phyloP scores from a whole-genome alignment of 306 rosid genomes.

The Purshia tridentata region DNA sequence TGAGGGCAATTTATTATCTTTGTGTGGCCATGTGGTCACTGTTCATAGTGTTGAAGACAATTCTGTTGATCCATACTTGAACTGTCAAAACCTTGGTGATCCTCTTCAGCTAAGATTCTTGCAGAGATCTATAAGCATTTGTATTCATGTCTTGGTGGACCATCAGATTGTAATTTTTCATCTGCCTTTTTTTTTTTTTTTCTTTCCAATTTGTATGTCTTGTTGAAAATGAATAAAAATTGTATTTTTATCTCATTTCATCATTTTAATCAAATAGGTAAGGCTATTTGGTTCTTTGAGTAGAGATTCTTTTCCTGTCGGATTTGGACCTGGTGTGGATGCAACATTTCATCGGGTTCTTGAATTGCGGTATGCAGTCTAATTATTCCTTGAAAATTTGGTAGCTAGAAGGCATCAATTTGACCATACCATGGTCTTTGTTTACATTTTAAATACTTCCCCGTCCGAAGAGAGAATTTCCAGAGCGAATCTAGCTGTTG shows the following conservation, averaged over 20 bases:
- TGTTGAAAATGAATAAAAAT: slow-evolving; percentile 9
- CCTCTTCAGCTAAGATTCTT: slow-evolving; percentile 41
- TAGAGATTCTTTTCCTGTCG: slow-evolving; percentile 56
- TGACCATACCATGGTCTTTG: background rate
- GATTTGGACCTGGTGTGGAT: slow-evolving; percentile 75
- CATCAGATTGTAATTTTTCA: slow-evolving; percentile 47
- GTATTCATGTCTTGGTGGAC: slow-evolving; percentile 71
- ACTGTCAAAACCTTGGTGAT: slow-evolving; percentile 33
- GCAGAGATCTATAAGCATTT: slow-evolving; percentile 41
- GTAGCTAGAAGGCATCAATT: background rate
- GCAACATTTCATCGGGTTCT: slow-evolving; percentile 83
- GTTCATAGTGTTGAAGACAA: slow-evolving; percentile 43
- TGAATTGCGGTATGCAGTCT: slow-evolving; percentile 53
- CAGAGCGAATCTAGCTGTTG: background rate
- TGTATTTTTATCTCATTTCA: slow-evolving; percentile 23
- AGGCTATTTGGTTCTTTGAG: slow-evolving; percentile 51
- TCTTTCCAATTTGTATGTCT: slow-evolving; percentile 16
- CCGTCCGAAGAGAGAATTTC: background rate
- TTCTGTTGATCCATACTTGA: slow-evolving; percentile 36
- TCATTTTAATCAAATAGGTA: slow-evolving; percentile 46
- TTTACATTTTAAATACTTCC: background rate
- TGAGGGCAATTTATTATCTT: slow-evolving; percentile 62
- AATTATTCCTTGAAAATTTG: background rate
- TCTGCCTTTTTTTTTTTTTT: slow-evolving; percentile 9
- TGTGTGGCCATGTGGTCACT: slow-evolving; percentile 57